Base-by-base conservation (phyloP, 2,329 filamentous ascomycete genomes). In the Didymella segeticola region DNA sequence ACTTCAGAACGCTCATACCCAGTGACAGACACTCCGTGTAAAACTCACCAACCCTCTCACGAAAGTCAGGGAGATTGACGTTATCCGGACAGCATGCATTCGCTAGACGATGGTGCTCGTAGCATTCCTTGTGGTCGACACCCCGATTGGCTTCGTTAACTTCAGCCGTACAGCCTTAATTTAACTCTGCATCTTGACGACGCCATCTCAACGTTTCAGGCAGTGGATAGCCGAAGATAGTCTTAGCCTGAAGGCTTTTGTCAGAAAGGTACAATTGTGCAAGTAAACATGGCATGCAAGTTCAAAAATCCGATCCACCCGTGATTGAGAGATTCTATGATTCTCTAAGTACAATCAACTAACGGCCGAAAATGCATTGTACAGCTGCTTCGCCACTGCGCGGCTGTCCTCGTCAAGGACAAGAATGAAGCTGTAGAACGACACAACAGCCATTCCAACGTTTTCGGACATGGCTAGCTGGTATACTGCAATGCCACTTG, bases 271-370 rank as follows among this genome's bases (percentile, higher is more conserved):
- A 14, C 25, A 17, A n/a, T 23, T 9, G 11, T 7, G 27, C 9
- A 11, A 7, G 14, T 29, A n/a, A 29, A 5, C 23, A n/a, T 19
- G n/a, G 61, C 66, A 17, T 47, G 69, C 69, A 30, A 68, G 62
- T 25, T 25, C 47, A 36, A 73, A 71, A 4, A 64, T 63, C 36
- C 68, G 53, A 25, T 72, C 68, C 1, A 77, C 63, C 19, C 63
- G 54, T 20, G 67, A 59, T 53, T 72, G 67, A 3, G 70, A 60
- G 1, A 79, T 65, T 7, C 74, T 74, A 49, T 78, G 74, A 34
- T 77, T 77, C 53, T 71, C 70, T 23, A 79, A 61, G 45, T 77
- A 77, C n/a, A 77, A 75, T 63, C 77, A 79, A 2, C 76, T 76
- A 7, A 76, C 69, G 6, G 64, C 71, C 33, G 69, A 70, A 31